phyloP scores from a whole-genome alignment of 2,329 filamentous ascomycete genomes.

The Diaporthe sp. region DNA sequence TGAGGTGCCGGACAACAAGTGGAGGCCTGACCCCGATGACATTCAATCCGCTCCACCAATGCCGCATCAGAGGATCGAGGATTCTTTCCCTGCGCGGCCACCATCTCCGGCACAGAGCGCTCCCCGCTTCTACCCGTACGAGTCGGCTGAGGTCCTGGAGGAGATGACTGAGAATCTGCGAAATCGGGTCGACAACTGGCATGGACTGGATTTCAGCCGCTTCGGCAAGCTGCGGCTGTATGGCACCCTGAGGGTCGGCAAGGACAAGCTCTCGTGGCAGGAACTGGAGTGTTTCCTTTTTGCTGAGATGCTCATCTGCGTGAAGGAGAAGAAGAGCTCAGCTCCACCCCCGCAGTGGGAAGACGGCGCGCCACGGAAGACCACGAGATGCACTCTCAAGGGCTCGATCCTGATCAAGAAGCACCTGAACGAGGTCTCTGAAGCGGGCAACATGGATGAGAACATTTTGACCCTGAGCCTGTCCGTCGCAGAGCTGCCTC shows the following conservation, averaged over 20 bases:
- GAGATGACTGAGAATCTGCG: slow-evolving; percentile 89
- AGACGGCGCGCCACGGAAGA: slow-evolving; percentile 70
- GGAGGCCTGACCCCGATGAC: slow-evolving; percentile 88
- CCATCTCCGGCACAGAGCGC: slow-evolving; percentile 71
- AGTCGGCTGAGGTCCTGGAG: slow-evolving; percentile 81
- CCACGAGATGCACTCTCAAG: slow-evolving; percentile 88
- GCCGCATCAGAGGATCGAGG: slow-evolving; percentile 62
- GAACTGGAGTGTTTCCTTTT: slow-evolving; percentile 98
- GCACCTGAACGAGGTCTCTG: slow-evolving; percentile 89
- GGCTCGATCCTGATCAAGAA: slow-evolving; percentile 99
- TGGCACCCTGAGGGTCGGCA: slow-evolving; percentile 91
- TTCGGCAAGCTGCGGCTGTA: slow-evolving; percentile 94
- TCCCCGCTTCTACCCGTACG: slow-evolving; percentile 76
- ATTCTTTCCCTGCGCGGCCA: slow-evolving; percentile 62
- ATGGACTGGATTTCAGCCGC: slow-evolving; percentile 90
- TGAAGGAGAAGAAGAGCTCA: slow-evolving; percentile 91
- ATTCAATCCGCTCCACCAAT: slow-evolving; percentile 67
- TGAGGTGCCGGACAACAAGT: slow-evolving; percentile 93
- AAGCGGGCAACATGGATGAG: slow-evolving; percentile 79
- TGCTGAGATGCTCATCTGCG: slow-evolving; percentile 98
- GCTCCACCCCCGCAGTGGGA: slow-evolving; percentile 72
- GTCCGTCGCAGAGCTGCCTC: slow-evolving; percentile 90
- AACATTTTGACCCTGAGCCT: slow-evolving; percentile 89
- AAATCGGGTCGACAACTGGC: slow-evolving; percentile 96
- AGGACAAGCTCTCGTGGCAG: slow-evolving; percentile 97